Evolutionary conservation across 2,329 filamentous ascomycete species (phyloP).

Genomic region (Graphiopsis chlorocephala): DNA sequence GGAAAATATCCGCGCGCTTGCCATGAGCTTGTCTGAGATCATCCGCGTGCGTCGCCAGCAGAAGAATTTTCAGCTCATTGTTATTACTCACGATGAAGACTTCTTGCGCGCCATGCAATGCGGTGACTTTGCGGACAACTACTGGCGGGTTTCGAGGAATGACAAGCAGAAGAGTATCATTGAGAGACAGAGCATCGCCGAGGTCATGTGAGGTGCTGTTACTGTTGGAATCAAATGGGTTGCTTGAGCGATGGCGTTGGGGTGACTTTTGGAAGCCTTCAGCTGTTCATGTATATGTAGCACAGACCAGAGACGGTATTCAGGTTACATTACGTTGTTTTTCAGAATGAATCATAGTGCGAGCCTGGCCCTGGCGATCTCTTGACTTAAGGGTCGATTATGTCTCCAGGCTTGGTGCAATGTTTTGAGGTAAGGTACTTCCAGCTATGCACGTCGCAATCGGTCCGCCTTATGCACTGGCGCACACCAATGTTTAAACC

Average conservation of each 20-base stretch:
- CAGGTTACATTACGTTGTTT: not conserved
- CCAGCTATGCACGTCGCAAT: no score
- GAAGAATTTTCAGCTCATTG: conserved; percentile 94
- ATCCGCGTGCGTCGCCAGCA: conserved; percentile 80
- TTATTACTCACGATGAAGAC: conserved; percentile 98
- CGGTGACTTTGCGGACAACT: conserved; percentile 87
- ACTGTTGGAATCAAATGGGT: not conserved
- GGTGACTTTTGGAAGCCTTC: not conserved
- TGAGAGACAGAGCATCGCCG: conserved; percentile 53
- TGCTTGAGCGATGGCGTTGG: conserved; percentile 8
- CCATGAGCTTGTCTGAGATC: conserved; percentile 79
- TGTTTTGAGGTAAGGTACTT: no score
- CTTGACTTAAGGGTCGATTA: no score
- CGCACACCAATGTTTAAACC: no score
- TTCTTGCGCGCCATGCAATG: conserved; percentile 93
- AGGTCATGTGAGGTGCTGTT: conserved; percentile 9
- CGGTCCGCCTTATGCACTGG: no score
- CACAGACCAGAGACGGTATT: not conserved
- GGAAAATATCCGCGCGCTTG: conserved; percentile 90
- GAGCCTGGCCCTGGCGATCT: no score
- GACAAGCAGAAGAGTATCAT: conserved; percentile 86
- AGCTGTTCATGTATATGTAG: not conserved
- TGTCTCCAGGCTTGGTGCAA: no score
- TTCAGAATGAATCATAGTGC: not conserved
- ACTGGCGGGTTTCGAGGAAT: conserved; percentile 82